These are phyloP conservation scores for Akebia trifoliata DNA, from an alignment of 164 flowering plant genomes.

Conservation along the genomic window DNA sequence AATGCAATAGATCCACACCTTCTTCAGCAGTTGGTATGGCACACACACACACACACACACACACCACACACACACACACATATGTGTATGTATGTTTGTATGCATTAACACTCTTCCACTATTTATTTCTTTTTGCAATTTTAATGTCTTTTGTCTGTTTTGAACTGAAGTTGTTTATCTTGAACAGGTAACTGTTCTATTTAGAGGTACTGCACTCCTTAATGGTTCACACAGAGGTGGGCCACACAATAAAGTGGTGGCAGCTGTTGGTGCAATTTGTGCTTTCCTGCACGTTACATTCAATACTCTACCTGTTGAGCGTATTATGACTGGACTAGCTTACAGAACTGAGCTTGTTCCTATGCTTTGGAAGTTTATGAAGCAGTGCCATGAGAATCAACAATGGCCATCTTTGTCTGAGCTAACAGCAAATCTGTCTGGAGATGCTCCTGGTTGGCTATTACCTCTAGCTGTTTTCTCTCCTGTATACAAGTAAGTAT, in stretches of 20 bases:
- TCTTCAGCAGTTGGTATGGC: constrained; percentile 80
- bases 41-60: too few species aligned
- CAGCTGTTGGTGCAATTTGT: constrained; percentile 80
- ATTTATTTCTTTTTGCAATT: not conserved
- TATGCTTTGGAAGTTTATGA: constrained; percentile 87
- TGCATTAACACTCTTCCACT: too few species aligned
- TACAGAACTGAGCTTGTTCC: constrained; percentile 89
- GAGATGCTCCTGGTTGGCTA: constrained; percentile 85
- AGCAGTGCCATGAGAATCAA: constrained; percentile 75
- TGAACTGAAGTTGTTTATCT: constrained; percentile 8
- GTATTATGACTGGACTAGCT: constrained; percentile 78
- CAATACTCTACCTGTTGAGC: constrained; percentile 66
- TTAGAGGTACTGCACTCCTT: constrained; percentile 41
- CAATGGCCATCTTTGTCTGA: constrained; percentile 66
- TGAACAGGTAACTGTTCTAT: constrained; percentile 65
- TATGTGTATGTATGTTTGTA: too few species aligned
- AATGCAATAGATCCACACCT: constrained; percentile 69
- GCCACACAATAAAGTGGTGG: constrained; percentile 48
- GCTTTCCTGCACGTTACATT: constrained; percentile 76
- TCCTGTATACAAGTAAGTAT: constrained; percentile 87
- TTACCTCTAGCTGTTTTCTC: constrained; percentile 90
- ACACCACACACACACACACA: too few species aligned
- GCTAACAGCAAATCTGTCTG: constrained; percentile 45
- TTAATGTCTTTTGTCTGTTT: constrained; percentile 7
- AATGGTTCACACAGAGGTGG: constrained; percentile 27